Evolutionary conservation across 2,329 filamentous ascomycete species (phyloP), one percentile per base, ranked within the genome.

Genomic region (Sphaerulina populicola): DNA sequence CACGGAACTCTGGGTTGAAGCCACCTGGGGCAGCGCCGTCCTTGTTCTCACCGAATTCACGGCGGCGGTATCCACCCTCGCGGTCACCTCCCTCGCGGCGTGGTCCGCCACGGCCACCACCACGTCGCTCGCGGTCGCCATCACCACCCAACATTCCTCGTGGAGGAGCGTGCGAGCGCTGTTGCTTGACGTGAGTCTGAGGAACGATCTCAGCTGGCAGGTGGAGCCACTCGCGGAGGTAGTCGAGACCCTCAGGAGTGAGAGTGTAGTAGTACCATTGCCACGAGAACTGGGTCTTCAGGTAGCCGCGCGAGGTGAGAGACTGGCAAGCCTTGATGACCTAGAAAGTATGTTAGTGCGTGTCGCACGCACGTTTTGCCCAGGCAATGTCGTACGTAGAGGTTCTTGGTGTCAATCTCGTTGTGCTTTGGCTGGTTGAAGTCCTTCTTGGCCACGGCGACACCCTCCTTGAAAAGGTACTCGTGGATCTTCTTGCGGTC

Each of bases 401-500:
- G 88, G 84, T 98, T 98, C 86, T 95, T 95, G 76, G 89, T 94
- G 80, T 96, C 93, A 75, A 97, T 93, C 69, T 98, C 91, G 72
- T 81, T 81, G 81, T 98, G 93, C 85, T 94, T 94, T 74, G 88
- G 85, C 69, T 90, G 86, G 81, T 95, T 94, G 84, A 84, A 96
- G 82, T 98, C 88, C 84, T 98, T 97, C 81, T 94, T 90, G 67
- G 93, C 93, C 74, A 97, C 91, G 79, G 97, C 88, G 61, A 85
- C 82, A 74, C 82, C 82, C 79, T 85, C 80, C 53, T 66, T 65
- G 85, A 95, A 94, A 82, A 98, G 88, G 86, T 91, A 94, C 86
- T 91, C 91, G 83, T 98, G 93, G 79, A 98, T 97, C 86, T 89
- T 88, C 88, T 98, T 98, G 81, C 94, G 90, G 81, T 98, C 93